Conservation (phyloP, 495 filamentous ascomycete genomes). For the Pyrenula massariospora region DNA sequence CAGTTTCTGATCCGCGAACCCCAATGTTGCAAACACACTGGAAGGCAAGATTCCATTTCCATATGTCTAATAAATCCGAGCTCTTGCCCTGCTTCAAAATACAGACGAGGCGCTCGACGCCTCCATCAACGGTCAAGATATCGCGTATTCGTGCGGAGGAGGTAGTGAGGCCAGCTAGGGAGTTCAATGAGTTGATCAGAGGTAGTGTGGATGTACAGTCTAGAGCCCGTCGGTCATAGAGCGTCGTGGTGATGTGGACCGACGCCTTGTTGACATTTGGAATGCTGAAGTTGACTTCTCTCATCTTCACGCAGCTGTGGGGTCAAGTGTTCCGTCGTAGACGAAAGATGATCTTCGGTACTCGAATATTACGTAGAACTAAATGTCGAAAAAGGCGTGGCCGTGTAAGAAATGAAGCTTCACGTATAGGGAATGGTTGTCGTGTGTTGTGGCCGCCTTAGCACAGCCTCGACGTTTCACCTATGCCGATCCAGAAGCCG, state of each 20-base stretch:
- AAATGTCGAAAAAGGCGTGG: too few relatives aligned
- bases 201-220: constrained; percentile 97
- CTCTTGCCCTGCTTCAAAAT: constrained; percentile 94
- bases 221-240: constrained; percentile 93
- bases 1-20: constrained; percentile 84
- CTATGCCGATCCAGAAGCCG: too few relatives aligned
- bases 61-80: constrained; percentile 98
- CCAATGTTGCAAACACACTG: constrained; percentile 99
- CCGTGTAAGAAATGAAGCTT: too few relatives aligned
- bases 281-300: constrained; percentile 99
- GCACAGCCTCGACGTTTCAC: too few relatives aligned
- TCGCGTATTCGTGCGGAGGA: constrained; percentile 97
- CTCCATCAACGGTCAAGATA: constrained; percentile 95
- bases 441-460: too few relatives aligned
- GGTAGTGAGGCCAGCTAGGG: constrained; percentile 94
- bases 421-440: too few relatives aligned
- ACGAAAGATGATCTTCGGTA: too few relatives aligned
- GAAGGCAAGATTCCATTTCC: constrained; percentile 99
- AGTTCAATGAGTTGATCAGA: constrained; percentile 95
- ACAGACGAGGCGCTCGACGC: constrained; percentile 88
- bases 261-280: constrained; percentile 99
- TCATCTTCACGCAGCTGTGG: constrained; percentile 51
- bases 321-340: too few relatives aligned
- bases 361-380: too few relatives aligned
- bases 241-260: constrained; percentile 94